Base-by-base conservation (phyloP, 768 basidiomycete species). In the Gloeophyllum trabeum region DNA sequence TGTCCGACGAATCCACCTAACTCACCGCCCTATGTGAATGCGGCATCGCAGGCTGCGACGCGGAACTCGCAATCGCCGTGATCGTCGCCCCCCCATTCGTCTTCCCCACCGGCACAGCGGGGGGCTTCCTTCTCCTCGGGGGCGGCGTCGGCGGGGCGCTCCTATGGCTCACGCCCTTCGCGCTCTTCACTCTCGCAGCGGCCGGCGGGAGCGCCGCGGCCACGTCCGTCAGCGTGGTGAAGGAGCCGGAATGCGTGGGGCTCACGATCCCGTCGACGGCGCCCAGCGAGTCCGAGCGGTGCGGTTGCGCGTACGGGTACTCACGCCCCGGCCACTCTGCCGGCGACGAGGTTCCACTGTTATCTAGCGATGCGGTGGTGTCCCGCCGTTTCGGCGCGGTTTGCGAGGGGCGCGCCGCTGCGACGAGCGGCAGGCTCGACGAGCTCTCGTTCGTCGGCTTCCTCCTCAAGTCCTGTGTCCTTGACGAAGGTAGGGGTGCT, bases 41-140 rank as follows among this genome's bases (percentile, higher is more conserved):
- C 24, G 51, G 51, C 39, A 46, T 21, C 19, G 49, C 34, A 35
- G 60, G 36, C 19, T 45, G 52, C 6, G 52, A 45, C 1, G 64
- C 52, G n/a, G 66, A 65, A 22, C 55, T 59, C 18, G 67, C 64
- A 30, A 83, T 81, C 1, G 78, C 65, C 5, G 76, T 76, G 24
- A 83, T 76, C 25, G 72, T 74, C 18, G 67, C 70, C 6, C 75
- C 77, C 12, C 69, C 52, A 42, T 69, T 65, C 1, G 68, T 69
- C 39, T 56, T 64, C 23, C 63, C 65, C 12, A 49, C 43, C 1
- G 69, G 81, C 35, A 80, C 66, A 13, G 83, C 79, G 24, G 85
- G 84, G 1, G 84, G 76, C 50, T 81, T 82, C 52, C 84, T 62
- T 35, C 83, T 67, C 52, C 76, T 76, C 3, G 70, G 70, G 16